Base-by-base conservation (phyloP, 345 rosid species). In the Populus alba region DNA sequence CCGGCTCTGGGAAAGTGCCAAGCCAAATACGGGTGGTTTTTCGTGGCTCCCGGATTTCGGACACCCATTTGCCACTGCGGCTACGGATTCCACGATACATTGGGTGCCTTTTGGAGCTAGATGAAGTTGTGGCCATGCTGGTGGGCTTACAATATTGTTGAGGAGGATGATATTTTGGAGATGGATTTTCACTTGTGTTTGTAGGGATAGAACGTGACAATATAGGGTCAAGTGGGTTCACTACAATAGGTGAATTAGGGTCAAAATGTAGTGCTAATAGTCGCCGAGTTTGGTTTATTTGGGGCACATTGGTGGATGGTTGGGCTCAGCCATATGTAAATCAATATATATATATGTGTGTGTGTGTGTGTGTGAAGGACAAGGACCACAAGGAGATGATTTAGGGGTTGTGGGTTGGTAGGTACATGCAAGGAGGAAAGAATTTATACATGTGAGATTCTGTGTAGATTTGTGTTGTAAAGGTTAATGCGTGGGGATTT, bases 1-100 rank as follows among this genome's bases (percentile, higher is more conserved):
- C 94, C 3, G 97, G 89, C 1, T 88, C 82, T 1, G 94, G 84
- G 75, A 87, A 95, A 7, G 98, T 95, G 16, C 98, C 98, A 0
- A 95, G 97, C 98, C 98, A 95, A 73, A 95, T 93, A 16, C 98
- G 87, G 7, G 92, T 89, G 10, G 91, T 92, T 77, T 95, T 95
- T 68, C 90, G 90, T 0, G 98, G 98, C 71, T 95, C 97, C 72
- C 98, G 92, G 81, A 95, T 89, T 83, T 95, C 98, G 0, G 95
- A 92, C 39, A 95, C 98, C 98, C 98, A 95, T 81, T 95, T 95
- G 1, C 88, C 91, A 33, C 97, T 83, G 71, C 98, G 90, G 81
- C 88, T 80, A 38, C 98, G 84, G 82, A 90, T 95, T 43, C 98
- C 98, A 0, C 90, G 85, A 77, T 85, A 91, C 62, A 59, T 37